Evolutionary conservation across 2,329 filamentous ascomycete genomes (phyloP), one percentile per base, ranked within the genome.

Genomic region (Apiospora aurea): DNA sequence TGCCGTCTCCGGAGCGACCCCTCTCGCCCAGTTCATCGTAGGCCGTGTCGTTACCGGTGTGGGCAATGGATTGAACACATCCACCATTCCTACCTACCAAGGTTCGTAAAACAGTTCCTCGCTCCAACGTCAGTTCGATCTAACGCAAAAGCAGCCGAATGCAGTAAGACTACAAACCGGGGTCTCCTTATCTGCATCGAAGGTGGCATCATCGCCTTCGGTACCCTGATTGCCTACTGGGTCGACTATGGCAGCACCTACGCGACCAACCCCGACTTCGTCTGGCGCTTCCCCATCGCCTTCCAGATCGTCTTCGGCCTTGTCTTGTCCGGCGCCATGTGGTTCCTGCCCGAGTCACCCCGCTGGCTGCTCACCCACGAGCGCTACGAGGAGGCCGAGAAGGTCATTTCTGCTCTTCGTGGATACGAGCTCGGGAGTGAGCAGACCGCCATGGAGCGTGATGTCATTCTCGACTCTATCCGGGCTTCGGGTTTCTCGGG

Each of bases 381-480:
- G 73, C 78, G 83, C 8, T 82, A 84, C 44, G 83, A 85, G 66
- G 84, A 85, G 34, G 84, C 84, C 18, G 79, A 78, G 70, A 73
- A 70, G 29, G 79, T 80, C 69, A 80, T 81, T 64, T 75, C 79
- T 18, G 79, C 78, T 16, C 78, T 81, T 10, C 79, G 82, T 69
- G 82, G 83, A 38, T 83, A 81, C 72, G 83, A 87, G 67, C 74
- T 87, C 6, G 85, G 90, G 67, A 85, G 88, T 74, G 82, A 85
- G 11, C 87, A 91, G 77, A 90, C 90, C 2, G 84, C 86, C 66
- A 77, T 86, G 13, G 89, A 93, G 80, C 87, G 88, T 71, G 86
- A 88, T 71, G 82, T 91, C 72, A 91, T 92, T 72, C 83, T 90
- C 13, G 90, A 92, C 76, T 90, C 88, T 1, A 90, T 93, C 73